Conservation (phyloP, 148 eudicot species). For the Spergularia bocconei region DNA sequence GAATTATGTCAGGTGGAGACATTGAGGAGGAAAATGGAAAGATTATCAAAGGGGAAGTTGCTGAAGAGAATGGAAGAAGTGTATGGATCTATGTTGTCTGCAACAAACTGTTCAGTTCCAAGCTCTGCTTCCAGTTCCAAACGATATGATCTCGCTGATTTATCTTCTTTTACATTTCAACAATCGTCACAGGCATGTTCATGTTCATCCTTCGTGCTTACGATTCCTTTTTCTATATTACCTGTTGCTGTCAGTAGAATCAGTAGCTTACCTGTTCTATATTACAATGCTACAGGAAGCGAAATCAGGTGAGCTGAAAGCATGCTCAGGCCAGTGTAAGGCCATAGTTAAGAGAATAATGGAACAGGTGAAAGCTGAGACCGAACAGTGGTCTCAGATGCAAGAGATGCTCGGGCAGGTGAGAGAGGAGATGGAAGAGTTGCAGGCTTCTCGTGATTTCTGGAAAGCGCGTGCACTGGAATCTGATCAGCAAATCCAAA, state of each 20-base stretch:
- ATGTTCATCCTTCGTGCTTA: not conserved
- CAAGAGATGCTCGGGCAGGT: constrained; percentile 85
- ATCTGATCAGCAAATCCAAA: constrained; percentile 48
- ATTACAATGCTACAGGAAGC: constrained; percentile 40
- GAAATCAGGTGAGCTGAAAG: constrained; percentile 33
- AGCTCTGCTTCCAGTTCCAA: constrained; percentile 65
- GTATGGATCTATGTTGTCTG: constrained; percentile 50
- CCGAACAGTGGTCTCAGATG: constrained; percentile 97
- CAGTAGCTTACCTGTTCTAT: not conserved
- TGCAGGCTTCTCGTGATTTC: constrained; percentile 72
- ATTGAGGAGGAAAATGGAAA: constrained; percentile 68
- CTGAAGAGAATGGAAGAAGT: constrained; percentile 72
- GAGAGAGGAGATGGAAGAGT: constrained; percentile 78
- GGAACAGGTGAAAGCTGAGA: constrained; percentile 90
- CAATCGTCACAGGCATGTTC: constrained; percentile 47
- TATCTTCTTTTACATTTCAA: constrained; percentile 33
- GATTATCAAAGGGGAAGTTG: constrained; percentile 64
- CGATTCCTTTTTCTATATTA: not conserved
- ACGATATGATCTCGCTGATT: constrained; percentile 45
- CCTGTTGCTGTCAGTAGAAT: not conserved
- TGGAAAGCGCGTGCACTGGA: constrained; percentile 78
- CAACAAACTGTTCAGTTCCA: constrained; percentile 39
- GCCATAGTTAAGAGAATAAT: constrained; percentile 66
- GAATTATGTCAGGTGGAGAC: constrained; percentile 47
- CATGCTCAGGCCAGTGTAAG: constrained; percentile 70